Base-by-base conservation (phyloP, 2,329 filamentous ascomycete species). In the Elsinoe batatas region DNA sequence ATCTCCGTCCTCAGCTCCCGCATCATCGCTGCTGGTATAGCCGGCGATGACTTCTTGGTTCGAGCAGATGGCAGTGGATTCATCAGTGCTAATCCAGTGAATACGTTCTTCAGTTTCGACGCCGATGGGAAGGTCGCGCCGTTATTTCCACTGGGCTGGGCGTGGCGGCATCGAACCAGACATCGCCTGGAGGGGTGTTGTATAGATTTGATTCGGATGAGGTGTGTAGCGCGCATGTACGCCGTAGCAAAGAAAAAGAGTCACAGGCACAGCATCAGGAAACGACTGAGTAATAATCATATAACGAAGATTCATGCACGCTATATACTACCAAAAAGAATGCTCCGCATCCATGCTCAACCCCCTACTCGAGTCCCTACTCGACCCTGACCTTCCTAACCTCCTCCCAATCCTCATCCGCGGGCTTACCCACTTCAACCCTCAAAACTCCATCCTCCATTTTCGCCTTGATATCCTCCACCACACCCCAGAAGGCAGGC, bases 381-480 rank as follows among this genome's bases (percentile, higher is more conserved):
- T 76, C 71, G 43, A 78, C 70, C 62, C 77, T 74, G 15, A 79
- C 73, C 67, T 76, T 77, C 64, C 72, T 74, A 20, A 79, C 70
- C 60, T 82, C 82, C 68, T 76, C 81, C 66, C 86, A 83, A 6
- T 80, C 65, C 61, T 81, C 81, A 68, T 76, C 80, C 65, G 85
- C 81, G 6, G 80, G 64, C 74, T 89, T 91, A 6, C 87, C 87
- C 1, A 94, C 80, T n/a, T 80, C 82, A n/a, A 94, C 76, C 35
- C 84, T 74, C 61, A 94, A 69, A 1, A 94, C 73, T 4, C 88
- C 88, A 65, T 93, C 85, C 68, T 89, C 85, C 71, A 94, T 77
- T 71, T 82, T 88, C 2, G 88, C 87, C 2, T 76, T 78, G 64
- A 93, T 91, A 20, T 71, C 75, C 49, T 84, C 78, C 1, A 76